Evolutionary conservation across 768 basidiomycete species (phyloP), one percentile per base, ranked within the genome.

Genomic region (Boletellus ananas): DNA sequence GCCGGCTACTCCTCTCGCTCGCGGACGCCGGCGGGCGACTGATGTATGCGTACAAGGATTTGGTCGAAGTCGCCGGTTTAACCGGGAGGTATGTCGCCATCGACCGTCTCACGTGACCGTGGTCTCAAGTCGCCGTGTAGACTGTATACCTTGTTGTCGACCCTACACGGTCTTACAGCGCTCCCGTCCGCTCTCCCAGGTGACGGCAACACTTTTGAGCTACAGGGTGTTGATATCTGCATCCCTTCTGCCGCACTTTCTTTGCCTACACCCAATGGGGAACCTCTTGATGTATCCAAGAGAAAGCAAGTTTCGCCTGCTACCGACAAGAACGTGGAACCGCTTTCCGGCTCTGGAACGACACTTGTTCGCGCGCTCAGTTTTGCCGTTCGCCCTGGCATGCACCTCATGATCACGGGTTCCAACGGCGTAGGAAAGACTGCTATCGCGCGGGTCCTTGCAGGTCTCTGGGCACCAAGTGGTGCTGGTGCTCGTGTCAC

Each of bases 21-120:
- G 94, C 95, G 2, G 95, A 98, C 59, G 95, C 94, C 0, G 95
- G 95, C 14, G 93, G 94, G 0, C 79, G 95, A 31, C 72, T 97
- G 40, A 97, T 98, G 94, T 94, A 93, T 63, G 92, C 92, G 0
- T 93, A 94, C 65, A 98, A 96, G 64, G 95, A 97, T 59, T 73
- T 97, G 6, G 81, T 96, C 20, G 92, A 95, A 65, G 80, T 97
- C n/a, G 92, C 93, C 5, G 95, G 95, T 10, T 81, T 94, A 49
- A 96, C 95, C 3, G 86, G 85, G 25, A 64, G 65, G 65, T 65
- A 47, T 25, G 58, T 43, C 9, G 14, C 3, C 23, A 17, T 10
- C 18, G 4, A 1, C 27, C 16, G 3, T 36, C 4, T 2, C n/a
- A 8, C 25, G 27, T 6, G 10, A 21, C 20, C n/a, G 4, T 33